Base-by-base conservation (phyloP, 2,329 filamentous ascomycete genomes). In the Stenocarpella maydis region DNA sequence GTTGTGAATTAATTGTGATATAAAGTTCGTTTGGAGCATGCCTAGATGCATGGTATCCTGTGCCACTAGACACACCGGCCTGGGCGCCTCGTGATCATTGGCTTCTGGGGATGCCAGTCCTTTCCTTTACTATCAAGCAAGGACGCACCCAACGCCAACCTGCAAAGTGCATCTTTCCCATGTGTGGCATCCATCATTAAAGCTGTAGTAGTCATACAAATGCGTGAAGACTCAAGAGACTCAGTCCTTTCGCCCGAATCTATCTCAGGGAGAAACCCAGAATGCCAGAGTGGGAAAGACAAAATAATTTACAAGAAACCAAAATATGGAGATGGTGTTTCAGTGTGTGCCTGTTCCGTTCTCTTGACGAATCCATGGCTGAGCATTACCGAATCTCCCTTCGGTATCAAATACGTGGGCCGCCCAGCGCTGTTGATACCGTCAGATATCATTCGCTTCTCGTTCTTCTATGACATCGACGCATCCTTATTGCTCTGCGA, bases 401-500 rank as follows among this genome's bases (percentile, higher is more conserved):
- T 34, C 47, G 31, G 24, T 21, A 26, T 43, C 41, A 55, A 31
- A 17, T 58, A 26, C 37, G 43, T 12, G 9, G 34, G 41, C 26
- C 34, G 65, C 31, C 24, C 52, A 10, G 21, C 17, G 17, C 9
- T n/a, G 19, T 6, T 21, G 43, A 21, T 26, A 28, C 39, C 8
- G 9, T 26, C 39, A 47, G 17, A 28, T 8, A 54, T 21, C 50
- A 45, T 12, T 49, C 21, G 50, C 64, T 31, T 37, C n/a, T 19
- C 2, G 24, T 15, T 58, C 15, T 39, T 50, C 68, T 81, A 91
- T 76, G 88, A 90, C 80, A 95, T 95, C 71, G 94, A 85, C 19
- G 92, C 91, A 80, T 98, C 95, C 76, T 93, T 89, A 87, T 91
- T 94, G 84, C 95, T 98, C 82, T 95, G 91, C 73, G 92, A 91